Conservation (phyloP, 148 eudicot genomes). For the Vaccinium darrowii region DNA sequence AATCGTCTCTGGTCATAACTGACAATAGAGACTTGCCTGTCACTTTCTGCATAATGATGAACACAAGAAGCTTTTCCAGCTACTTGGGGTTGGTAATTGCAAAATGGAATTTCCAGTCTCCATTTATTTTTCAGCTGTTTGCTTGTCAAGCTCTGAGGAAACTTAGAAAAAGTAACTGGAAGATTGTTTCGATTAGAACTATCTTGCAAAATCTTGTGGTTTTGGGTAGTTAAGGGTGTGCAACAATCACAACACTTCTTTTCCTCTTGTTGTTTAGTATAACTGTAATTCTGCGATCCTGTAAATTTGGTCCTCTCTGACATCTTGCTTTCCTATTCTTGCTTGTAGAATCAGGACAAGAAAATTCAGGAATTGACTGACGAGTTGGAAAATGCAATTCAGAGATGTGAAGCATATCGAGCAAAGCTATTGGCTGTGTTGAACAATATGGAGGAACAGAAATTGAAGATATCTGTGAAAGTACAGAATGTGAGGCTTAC, state of each 20-base stretch:
- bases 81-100: neutral
- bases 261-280: neutral
- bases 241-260: neutral
- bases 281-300: neutral
- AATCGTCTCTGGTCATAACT: neutral
- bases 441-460: slow-evolving; percentile 24
- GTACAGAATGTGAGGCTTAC: slow-evolving; percentile 24
- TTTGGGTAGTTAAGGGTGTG: neutral
- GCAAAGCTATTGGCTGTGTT: slow-evolving; percentile 17
- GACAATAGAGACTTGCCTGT: neutral
- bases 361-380: slow-evolving; percentile 19
- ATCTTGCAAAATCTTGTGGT: neutral
- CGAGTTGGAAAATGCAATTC: slow-evolving; percentile 20
- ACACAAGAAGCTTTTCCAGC: too few species aligned
- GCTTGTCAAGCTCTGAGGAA: slow-evolving; percentile 5
- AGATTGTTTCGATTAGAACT: neutral
- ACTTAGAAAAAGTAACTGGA: neutral
- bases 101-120: neutral
- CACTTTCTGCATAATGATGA: neutral
- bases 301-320: neutral
- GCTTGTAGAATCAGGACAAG: slow-evolving; percentile 15
- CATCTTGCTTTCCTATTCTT: slow-evolving; percentile 8
- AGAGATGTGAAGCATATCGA: slow-evolving; percentile 23
- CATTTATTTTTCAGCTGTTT: neutral
- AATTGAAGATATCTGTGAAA: slow-evolving; percentile 23